Evolutionary conservation across 1,284 basidiomycete species (phyloP).

Genomic region (Malassezia vespertilionis): DNA sequence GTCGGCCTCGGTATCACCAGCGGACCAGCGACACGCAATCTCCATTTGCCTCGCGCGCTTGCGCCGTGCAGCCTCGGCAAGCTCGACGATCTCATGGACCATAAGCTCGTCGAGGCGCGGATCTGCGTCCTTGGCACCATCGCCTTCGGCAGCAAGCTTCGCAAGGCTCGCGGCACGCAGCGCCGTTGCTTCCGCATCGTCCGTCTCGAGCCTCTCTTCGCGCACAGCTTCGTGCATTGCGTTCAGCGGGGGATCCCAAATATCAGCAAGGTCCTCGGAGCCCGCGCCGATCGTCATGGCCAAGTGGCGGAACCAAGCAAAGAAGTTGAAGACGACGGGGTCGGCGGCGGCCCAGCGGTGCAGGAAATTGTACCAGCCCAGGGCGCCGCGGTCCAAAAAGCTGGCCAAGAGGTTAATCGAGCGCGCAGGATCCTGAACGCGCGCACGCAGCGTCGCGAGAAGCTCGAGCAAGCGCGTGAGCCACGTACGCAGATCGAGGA

Average conservation of each 20-base stretch:
- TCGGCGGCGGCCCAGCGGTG: constrained; percentile 22
- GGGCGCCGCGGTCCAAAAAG: constrained; percentile 35
- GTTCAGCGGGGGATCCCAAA: constrained; percentile 31
- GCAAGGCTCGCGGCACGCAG: constrained; percentile 10
- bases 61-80: constrained; percentile 24
- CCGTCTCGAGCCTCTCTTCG: no score
- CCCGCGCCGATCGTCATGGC: constrained; percentile 34
- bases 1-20: constrained; percentile 39
- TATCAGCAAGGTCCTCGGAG: constrained; percentile 25
- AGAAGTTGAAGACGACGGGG: constrained; percentile 34
- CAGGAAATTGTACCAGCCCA: constrained; percentile 30
- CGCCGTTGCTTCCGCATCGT: constrained; percentile 3
- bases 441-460: constrained; percentile 31
- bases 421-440: constrained; percentile 36
- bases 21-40: constrained; percentile 39
- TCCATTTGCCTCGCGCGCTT: constrained; percentile 40
- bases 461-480: constrained; percentile 30
- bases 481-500: constrained; percentile 27
- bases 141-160: not conserved
- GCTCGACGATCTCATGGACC: constrained; percentile 54
- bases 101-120: constrained; percentile 32
- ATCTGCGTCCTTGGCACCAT: constrained; percentile 10
- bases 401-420: constrained; percentile 33
- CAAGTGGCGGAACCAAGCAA: constrained; percentile 38
- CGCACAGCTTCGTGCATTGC: constrained; percentile 11